A percentile compares a stretch with the other conserved stretches of the same genome.
Conservation (phyloP, 306 rosid species). For the Quercus aquifolioides region DNA sequence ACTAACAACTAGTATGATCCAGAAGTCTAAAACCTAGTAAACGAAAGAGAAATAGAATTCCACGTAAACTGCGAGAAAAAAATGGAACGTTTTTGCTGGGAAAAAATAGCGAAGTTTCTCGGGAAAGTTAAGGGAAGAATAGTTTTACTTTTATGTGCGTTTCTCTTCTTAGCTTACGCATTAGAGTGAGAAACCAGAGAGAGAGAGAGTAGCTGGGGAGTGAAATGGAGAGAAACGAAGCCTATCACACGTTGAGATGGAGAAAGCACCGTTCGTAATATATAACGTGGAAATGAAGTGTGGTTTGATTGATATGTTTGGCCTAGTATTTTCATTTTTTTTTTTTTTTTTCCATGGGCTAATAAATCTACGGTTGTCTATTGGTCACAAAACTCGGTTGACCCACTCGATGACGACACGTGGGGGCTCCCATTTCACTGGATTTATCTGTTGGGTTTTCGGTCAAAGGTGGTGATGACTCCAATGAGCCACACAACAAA, state of each 20-base stretch:
- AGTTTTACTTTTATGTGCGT: no score
- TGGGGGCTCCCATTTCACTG: slow-evolving; percentile 37
- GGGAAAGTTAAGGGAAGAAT: not conserved
- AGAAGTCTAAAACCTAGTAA: not conserved
- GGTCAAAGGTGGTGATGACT: slow-evolving; percentile 13
- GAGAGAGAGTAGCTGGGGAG: not conserved
- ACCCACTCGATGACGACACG: slow-evolving; percentile 23
- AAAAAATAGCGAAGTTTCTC: not conserved
- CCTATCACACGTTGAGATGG: not conserved
- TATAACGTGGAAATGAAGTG: not conserved
- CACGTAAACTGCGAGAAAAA: not conserved
- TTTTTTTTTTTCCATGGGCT: not conserved
- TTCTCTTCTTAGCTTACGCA: not conserved
- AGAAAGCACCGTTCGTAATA: not conserved
- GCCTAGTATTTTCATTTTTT: not conserved
- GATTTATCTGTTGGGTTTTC: not conserved
- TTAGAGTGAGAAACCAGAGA: not conserved
- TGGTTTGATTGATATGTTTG: not conserved
- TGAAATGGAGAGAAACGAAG: not conserved
- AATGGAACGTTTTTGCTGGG: not conserved
- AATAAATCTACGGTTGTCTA: slow-evolving; percentile 25
- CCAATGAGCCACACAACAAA: not conserved
- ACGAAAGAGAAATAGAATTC: not conserved
- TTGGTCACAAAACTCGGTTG: slow-evolving; percentile 1
- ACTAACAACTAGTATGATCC: not conserved